Evolutionary conservation across 1,284 basidiomycete genomes (phyloP).

Genomic region (Pyrrhoderma lamaoense): DNA sequence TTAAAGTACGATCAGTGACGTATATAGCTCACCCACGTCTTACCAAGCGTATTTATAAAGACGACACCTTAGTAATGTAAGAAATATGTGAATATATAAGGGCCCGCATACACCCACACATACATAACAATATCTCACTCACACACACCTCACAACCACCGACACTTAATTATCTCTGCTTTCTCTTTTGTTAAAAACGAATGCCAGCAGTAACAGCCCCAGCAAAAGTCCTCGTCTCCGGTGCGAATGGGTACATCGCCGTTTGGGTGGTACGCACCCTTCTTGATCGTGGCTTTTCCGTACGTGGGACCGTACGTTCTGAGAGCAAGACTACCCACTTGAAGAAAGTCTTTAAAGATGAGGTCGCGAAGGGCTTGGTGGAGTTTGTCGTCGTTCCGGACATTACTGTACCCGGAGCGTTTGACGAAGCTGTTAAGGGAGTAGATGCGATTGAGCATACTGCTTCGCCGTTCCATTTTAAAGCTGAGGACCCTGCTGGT

Average conservation of each 20-base stretch:
- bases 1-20: too few relatives aligned
- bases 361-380: constrained; percentile 10
- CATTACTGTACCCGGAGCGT: constrained; percentile 37
- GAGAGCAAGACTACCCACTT: constrained; percentile 42
- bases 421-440: constrained; percentile 63
- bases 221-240: constrained; percentile 35
- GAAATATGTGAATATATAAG: too few relatives aligned
- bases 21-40: too few relatives aligned
- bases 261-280: constrained; percentile 33
- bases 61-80: too few relatives aligned
- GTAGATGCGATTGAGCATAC: constrained; percentile 50
- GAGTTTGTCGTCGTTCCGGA: constrained; percentile 18
- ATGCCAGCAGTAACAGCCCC: constrained; percentile 37
- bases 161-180: too few relatives aligned
- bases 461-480: constrained; percentile 36
- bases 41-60: too few relatives aligned
- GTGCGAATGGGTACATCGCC: constrained; percentile 38
- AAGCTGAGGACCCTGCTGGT: constrained; percentile 31
- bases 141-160: too few relatives aligned
- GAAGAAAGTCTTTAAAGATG: constrained; percentile 29
- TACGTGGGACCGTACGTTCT: constrained; percentile 52
- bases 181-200: too few relatives aligned
- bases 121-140: too few relatives aligned
- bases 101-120: too few relatives aligned
- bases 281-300: constrained; percentile 39